Evolutionary conservation across 352 stramenopile species (phyloP).

Genomic region (Phytophthora boehmeriae): DNA sequence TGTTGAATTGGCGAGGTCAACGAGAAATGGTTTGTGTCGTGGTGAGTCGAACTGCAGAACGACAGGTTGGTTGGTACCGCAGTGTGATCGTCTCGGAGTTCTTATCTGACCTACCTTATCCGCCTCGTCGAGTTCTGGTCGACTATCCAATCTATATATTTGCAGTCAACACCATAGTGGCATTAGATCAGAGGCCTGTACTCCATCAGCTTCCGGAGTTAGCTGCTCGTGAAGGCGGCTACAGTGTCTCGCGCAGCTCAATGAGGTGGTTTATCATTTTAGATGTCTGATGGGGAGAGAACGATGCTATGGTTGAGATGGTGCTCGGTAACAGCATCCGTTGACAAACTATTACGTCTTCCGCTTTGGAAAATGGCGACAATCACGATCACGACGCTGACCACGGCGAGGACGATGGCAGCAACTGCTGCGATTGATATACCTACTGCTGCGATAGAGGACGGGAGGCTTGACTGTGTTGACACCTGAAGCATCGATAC

Average conservation of each 20-base stretch:
- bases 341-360: background rate
- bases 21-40: slow-evolving; percentile 9
- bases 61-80: too few species aligned
- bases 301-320: slow-evolving; percentile 25
- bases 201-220: too few species aligned
- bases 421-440: slow-evolving; percentile 26
- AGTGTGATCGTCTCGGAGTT: slow-evolving; percentile 16
- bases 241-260: too few species aligned
- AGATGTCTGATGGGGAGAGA: slow-evolving; percentile 31
- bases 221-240: too few species aligned
- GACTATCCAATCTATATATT: too few species aligned
- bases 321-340: background rate
- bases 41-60: too few species aligned
- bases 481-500: slow-evolving; percentile 13
- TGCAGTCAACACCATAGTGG: too few species aligned
- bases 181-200: too few species aligned
- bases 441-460: slow-evolving; percentile 7
- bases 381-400: slow-evolving; percentile 19
- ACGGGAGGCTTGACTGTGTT: slow-evolving; percentile 9
- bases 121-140: slow-evolving; percentile 15
- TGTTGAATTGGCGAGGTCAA: background rate
- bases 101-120: slow-evolving; percentile 11
- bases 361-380: slow-evolving; percentile 18
- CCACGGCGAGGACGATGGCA: slow-evolving; percentile 25
- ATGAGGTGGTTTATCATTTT: background rate